Evolutionary conservation across 2,329 filamentous ascomycete genomes (phyloP), one percentile per base, ranked within the genome.

Genomic region (Penicillium digitatum): DNA sequence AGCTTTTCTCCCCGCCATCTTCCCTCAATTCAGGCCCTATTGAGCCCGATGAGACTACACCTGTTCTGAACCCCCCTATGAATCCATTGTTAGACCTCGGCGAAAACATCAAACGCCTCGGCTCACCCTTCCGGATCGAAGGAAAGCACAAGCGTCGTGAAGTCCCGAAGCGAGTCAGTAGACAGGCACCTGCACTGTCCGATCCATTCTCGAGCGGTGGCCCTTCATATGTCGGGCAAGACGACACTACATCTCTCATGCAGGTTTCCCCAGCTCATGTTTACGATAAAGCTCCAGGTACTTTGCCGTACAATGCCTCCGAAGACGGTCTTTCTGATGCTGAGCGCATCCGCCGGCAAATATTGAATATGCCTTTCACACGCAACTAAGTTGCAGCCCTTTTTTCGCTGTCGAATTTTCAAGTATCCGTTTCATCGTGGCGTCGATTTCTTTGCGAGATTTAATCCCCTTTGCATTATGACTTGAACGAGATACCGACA

Each of bases 1-100:
- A 79, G 54, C 72, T 85, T 4, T 83, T 85, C 64, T 79, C 77
- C 4, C 80, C 81, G 7, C 77, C 78, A 10, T 74, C 74, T 1
- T 72, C 66, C 32, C 58, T 63, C 53, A 60, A 58, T 35, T 66
- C 62, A 20, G 66, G 65, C 52, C 60, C 65, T 50, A 54, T 62
- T 42, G 62, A 66, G 57, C 54, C 62, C 22, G 64, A 68, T 29
- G 66, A 66, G 43, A 59, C 48, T 11, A 57, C 54, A 5, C 62
- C 62, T 29, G 38, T 58, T 18, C 50, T 59, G 38, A 70, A 68
- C 51, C 58, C 63, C 11, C 60, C 60, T 1, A 54, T 58, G 35
- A 66, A 70, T 14, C 61, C 62, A 12, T 59, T 74, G 27, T 60
- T 71, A 35, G 71, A 69, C 34, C 65, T 75, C 24, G 65, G 69